Percentiles rank a stretch among this genome's conserved stretches.
Evolutionary conservation across 352 stramenopile species (phyloP).

Genomic region (Globisporangium iwayamae): DNA sequence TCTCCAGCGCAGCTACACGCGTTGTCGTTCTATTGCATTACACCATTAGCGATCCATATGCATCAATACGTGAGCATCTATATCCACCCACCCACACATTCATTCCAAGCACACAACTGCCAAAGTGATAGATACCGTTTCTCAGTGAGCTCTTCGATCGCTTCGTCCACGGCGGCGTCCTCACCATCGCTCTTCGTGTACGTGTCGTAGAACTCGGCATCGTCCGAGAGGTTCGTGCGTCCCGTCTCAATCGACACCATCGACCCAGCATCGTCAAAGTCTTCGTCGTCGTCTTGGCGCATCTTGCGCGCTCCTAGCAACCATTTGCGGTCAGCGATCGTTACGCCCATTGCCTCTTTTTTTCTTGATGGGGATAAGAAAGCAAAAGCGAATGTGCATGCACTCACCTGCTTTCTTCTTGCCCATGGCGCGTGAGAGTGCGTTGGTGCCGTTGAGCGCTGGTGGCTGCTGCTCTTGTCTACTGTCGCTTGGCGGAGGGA

Average conservation of each 20-base stretch:
- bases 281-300: conserved; percentile 58
- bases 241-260: conserved; percentile 68
- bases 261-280: conserved; percentile 63
- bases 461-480: neutral
- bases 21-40: conserved; percentile 51
- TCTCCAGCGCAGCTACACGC: conserved; percentile 66
- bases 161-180: conserved; percentile 65
- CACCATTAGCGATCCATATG: neutral
- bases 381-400: neutral
- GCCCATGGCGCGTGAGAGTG: conserved; percentile 31
- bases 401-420: conserved; percentile 62
- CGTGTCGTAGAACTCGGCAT: conserved; percentile 67
- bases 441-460: neutral
- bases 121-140: conserved; percentile 41
- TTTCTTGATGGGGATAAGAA: neutral
- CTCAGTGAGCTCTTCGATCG: conserved; percentile 75
- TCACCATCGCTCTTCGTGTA: conserved; percentile 57
- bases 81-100: neutral
- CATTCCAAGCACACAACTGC: neutral
- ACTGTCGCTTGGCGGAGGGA: no score
- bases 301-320: conserved; percentile 44
- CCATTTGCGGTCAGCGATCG: conserved; percentile 10
- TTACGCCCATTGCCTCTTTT: conserved; percentile 10
- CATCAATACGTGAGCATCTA: neutral
- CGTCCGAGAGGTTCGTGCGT: conserved; percentile 55